Percentiles rank a stretch among this genome's conserved stretches.
Evolutionary conservation across 495 filamentous ascomycete genomes (phyloP).

Genomic region (Penicillium chermesinum): DNA sequence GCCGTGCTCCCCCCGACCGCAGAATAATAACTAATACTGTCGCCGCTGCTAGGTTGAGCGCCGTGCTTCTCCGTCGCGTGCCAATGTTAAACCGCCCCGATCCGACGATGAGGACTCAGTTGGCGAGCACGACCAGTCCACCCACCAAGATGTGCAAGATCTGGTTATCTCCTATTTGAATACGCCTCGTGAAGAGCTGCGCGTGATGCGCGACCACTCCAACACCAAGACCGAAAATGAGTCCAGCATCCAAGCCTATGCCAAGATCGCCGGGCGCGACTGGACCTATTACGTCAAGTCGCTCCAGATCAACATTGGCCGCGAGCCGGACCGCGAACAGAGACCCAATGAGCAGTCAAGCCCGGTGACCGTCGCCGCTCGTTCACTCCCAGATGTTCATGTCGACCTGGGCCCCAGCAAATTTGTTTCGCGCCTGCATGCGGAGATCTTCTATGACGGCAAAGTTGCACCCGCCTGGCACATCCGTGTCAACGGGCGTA

Average conservation of each 20-base stretch:
- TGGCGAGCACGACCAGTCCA: constrained; percentile 48
- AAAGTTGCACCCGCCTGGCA: constrained; percentile 63
- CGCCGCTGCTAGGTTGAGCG: constrained; percentile 42
- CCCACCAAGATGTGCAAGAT: constrained; percentile 63
- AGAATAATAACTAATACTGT: no score
- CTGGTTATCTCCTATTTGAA: constrained; percentile 66
- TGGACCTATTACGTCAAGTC: constrained; percentile 94
- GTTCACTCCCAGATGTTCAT: constrained; percentile 56
- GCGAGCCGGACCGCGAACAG: constrained; percentile 59
- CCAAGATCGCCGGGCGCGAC: constrained; percentile 82
- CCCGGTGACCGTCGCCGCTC: constrained; percentile 40
- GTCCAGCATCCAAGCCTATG: constrained; percentile 78
- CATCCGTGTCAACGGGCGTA: constrained; percentile 80
- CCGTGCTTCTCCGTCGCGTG: constrained; percentile 25
- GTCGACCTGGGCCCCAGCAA: constrained; percentile 94
- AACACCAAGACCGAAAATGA: constrained; percentile 67
- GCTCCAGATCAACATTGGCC: constrained; percentile 76
- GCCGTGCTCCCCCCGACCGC: neutral
- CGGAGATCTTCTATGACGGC: constrained; percentile 74
- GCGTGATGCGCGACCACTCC: constrained; percentile 67
- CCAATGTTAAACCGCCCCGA: constrained; percentile 25
- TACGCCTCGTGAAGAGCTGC: constrained; percentile 52
- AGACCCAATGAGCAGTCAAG: constrained; percentile 41
- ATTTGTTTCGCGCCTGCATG: constrained; percentile 83
- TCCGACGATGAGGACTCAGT: constrained; percentile 39